Evolutionary conservation across 805 yeast genomes (phyloP), one percentile per base, ranked within the genome.

Genomic region (Wickerhamomyces strasburgensis): DNA sequence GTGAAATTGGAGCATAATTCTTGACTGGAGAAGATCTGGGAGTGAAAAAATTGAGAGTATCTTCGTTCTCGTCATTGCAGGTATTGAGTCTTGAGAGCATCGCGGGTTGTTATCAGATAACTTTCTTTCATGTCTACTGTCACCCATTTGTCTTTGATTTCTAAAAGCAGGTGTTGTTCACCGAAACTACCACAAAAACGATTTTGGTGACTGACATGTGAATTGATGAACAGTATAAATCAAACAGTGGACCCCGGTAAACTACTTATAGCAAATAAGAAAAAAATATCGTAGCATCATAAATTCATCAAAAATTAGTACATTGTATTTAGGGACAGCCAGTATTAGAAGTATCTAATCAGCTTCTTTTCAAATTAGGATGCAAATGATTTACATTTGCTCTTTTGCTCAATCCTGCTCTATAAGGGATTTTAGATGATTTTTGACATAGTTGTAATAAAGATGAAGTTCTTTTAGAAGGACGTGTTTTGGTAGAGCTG

Each of bases 331-430:
- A n/a, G n/a, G n/a, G n/a, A n/a, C n/a, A n/a, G n/a, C 11, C 11
- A 7, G 11, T 21, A 8, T 21, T 21, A 21, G 25, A 21, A 11
- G 7, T 21, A 7, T 8, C 7, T 8, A 21, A 11, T 21, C 11
- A 21, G 25, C 25, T 11, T 28, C 39, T 42, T 6, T 40, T 27
- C 14, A 51, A 31, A 19, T 44, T 39, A 8, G 51, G 35, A 23
- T 51, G 56, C 1, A 53, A 37, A 19, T 43, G 50, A 17, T 34
- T 32, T 17, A 54, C 28, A 19, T 44, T 47, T 6, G 49, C 53
- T 5, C 43, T 39, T 25, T 40, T 52, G n/a, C 57, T 52, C 5
- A 54, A 48, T 0, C 58, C 58, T 24, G 48, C 51, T 8, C 56
- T 30, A 19, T 48, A 43, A 2, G 44, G 52, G 6, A 40, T 39